phyloP scores from a whole-genome alignment of 768 basidiomycete genomes.

The Filobasidium floriforme region DNA sequence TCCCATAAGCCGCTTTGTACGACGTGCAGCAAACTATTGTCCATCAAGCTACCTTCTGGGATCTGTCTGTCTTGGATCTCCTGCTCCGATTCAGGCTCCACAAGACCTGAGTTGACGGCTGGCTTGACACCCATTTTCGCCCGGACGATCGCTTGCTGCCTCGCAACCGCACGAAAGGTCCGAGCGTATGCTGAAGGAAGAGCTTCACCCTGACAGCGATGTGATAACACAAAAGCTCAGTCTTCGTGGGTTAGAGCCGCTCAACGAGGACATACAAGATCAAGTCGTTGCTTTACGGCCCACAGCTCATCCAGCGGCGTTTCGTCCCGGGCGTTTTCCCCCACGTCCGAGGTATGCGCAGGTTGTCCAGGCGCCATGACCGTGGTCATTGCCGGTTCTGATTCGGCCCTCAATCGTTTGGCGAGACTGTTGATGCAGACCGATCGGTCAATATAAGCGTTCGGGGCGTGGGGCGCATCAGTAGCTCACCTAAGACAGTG shows the following conservation, averaged over 20 bases:
- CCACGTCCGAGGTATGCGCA: slow-evolving; percentile 11
- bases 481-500: slow-evolving; percentile 37
- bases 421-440: not conserved
- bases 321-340: slow-evolving; percentile 10
- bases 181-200: slow-evolving; percentile 33
- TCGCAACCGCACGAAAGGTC: slow-evolving; percentile 28
- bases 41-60: slow-evolving; percentile 19
- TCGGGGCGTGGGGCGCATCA: not conserved
- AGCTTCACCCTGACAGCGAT: slow-evolving; percentile 34
- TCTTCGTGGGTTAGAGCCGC: not conserved
- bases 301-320: slow-evolving; percentile 39
- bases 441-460: not conserved
- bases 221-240: not conserved
- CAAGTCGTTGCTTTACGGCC: slow-evolving; percentile 35
- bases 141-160: slow-evolving; percentile 22
- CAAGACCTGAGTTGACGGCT: slow-evolving; percentile 9
- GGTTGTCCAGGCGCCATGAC: slow-evolving; percentile 11
- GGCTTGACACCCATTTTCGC: slow-evolving; percentile 17
- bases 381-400: slow-evolving; percentile 1
- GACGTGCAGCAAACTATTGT: slow-evolving; percentile 30
- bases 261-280: slow-evolving; percentile 31
- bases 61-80: not conserved
- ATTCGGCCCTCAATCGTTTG: slow-evolving; percentile 18
- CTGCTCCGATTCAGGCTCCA: slow-evolving; percentile 1
- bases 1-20: slow-evolving; percentile 37